Percentiles rank a stretch among this genome's conserved stretches.
These are phyloP conservation scores for Aureobasidium sp. DNA, from an alignment of 2,329 filamentous ascomycete species.

Conservation along the genomic window DNA sequence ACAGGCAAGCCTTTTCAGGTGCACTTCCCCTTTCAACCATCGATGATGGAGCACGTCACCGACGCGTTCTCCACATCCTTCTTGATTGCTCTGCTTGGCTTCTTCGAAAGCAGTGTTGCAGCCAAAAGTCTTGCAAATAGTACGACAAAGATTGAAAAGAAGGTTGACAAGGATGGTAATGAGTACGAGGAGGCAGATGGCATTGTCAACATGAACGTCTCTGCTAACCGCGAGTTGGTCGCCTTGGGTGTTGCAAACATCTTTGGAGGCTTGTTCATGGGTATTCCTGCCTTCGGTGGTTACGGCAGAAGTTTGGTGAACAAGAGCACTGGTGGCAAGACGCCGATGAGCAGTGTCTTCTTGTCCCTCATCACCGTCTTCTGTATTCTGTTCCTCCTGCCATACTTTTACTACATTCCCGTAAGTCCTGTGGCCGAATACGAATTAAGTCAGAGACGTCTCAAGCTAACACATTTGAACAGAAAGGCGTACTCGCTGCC, in stretches of 20 bases:
- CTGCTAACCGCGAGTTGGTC: conserved; percentile 87
- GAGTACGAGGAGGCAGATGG: conserved; percentile 36
- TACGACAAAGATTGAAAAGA: conserved; percentile 45
- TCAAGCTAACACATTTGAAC: conserved; percentile 13
- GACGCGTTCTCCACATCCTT: conserved; percentile 87
- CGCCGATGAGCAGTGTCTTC: conserved; percentile 87
- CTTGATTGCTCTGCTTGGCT: conserved; percentile 89
- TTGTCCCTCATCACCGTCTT: conserved; percentile 75
- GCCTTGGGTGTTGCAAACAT: conserved; percentile 86
- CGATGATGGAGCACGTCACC: conserved; percentile 73
- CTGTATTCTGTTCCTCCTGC: conserved; percentile 73
- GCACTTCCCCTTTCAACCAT: conserved; percentile 73
- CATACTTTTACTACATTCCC: conserved; percentile 93
- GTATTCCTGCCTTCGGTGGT: conserved; percentile 87
- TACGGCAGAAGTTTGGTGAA: conserved; percentile 97
- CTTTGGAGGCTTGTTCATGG: conserved; percentile 86
- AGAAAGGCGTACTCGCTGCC: conserved; percentile 88
- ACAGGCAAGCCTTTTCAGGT: conserved; percentile 69
- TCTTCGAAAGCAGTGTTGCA: conserved; percentile 95
- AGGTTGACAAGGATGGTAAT: conserved; percentile 31
- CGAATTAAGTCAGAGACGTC: neutral
- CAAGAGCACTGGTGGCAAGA: conserved; percentile 81
- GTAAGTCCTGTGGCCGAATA: conserved; percentile 47
- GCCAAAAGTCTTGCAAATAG: conserved; percentile 74
- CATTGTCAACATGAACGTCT: conserved; percentile 73